These are phyloP conservation scores for Epichloe amarillans DNA, from an alignment of 2,329 filamentous ascomycete species.

Conservation along the genomic window DNA sequence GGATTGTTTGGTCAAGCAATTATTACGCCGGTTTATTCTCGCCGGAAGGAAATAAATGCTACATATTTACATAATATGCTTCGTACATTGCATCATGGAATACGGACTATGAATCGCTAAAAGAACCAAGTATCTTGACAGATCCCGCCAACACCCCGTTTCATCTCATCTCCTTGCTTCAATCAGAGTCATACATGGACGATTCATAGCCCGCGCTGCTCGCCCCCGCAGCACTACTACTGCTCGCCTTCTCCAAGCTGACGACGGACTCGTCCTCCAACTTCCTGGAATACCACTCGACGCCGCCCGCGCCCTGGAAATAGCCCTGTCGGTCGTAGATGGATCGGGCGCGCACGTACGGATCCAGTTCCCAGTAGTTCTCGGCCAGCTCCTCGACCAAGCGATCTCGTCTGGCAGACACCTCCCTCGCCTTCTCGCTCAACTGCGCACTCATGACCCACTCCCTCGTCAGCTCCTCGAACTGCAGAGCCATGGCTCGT, in stretches of 20 bases:
- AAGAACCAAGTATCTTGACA: too few relatives aligned
- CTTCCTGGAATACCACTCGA: conserved; percentile 46
- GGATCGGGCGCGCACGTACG: conserved; percentile 61
- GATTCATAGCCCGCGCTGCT: not conserved
- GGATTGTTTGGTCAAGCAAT: too few relatives aligned
- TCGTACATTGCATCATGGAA: too few relatives aligned
- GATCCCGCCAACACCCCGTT: too few relatives aligned
- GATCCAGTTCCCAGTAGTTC: conserved; percentile 78
- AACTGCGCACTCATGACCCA: conserved; percentile 15
- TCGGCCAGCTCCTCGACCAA: conserved; percentile 47
- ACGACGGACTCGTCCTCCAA: conserved; percentile 1
- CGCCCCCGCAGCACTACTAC: not conserved
- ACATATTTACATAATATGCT: too few relatives aligned
- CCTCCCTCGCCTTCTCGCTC: conserved; percentile 24
- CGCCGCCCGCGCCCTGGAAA: conserved; percentile 47
- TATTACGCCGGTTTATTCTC: too few relatives aligned
- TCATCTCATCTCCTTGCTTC: too few relatives aligned
- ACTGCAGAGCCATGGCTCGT: conserved; percentile 47
- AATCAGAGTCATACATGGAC: not conserved
- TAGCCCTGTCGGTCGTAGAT: conserved; percentile 67
- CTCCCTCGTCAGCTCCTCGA: conserved; percentile 55
- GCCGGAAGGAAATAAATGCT: too few relatives aligned
- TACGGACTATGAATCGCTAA: too few relatives aligned
- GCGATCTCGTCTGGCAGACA: conserved; percentile 40
- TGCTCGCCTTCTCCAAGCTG: conserved; percentile 1